Evolutionary conservation across 1,284 basidiomycete genomes (phyloP), one percentile per base, ranked within the genome.

Genomic region (Puccinia triticina): DNA sequence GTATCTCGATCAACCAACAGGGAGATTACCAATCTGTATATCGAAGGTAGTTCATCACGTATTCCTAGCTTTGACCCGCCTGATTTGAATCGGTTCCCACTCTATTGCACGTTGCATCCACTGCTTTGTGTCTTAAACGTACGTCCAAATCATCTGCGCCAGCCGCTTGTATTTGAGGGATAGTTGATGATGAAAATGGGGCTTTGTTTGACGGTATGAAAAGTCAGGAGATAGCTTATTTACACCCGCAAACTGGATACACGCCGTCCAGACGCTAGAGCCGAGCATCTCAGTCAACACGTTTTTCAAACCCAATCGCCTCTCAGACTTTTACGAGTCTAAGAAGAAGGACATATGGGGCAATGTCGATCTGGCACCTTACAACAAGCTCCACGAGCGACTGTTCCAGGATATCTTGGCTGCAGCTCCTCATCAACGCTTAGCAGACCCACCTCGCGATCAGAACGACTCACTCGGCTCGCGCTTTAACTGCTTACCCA

Each of bases 201-300:
- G 29, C 1, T 55, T 5, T 10, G 3, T 26, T 59, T 50, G 23
- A 26, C 5, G 26, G 34, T 66, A 11, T 10, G 12, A 50, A 64
- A 21, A 82, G 80, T 64, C 80, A 32, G 80, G 80, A 69, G 80
- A 82, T 71, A 67, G 37, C 8, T 43, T 82, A 66, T 82, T 67
- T 29, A 82, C 76, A 23, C 80, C 80, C 7, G 57, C 80, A 10
- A 53, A 73, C 46, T 82, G 80, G 80, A 75, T 82, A 32, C 80
- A 82, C 50, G 74, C 80, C 12, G 64, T 82, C 53, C 26, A 82
- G 66, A 76, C 80, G n/a, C 18, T 82, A 29, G 73, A 76, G 43
- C 64, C 80, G n/a, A 69, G 61, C 29, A 76, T 82, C 32, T 75
- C 80, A n/a, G 71, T 82, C 64, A 82, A 82, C 46, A 69, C 53